Conservation (phyloP, 192 early-diverging fungal genomes). For the Backusella circina region DNA sequence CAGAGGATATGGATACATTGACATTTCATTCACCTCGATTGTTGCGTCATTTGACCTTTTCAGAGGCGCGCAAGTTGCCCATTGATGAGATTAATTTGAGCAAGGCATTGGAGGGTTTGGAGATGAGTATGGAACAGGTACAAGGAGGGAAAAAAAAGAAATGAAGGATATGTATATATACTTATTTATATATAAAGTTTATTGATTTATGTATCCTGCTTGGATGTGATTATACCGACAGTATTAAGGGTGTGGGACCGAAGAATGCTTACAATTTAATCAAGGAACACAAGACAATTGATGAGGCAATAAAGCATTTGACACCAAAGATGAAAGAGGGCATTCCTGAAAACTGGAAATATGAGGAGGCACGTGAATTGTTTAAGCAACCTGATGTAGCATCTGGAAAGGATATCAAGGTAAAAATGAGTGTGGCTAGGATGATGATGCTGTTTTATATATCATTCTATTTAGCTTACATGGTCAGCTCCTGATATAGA, state of each 20-base stretch:
- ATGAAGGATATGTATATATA: not conserved
- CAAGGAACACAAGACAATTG: constrained; percentile 79
- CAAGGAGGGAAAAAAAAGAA: not conserved
- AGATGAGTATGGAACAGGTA: constrained; percentile 68
- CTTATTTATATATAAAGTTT: constrained; percentile 53
- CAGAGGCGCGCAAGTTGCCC: constrained; percentile 84
- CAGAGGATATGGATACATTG: constrained; percentile 99
- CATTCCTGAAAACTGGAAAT: constrained; percentile 89
- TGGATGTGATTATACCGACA: constrained; percentile 97
- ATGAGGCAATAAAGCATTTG: constrained; percentile 70
- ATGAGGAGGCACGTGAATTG: constrained; percentile 81
- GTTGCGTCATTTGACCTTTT: constrained; percentile 89
- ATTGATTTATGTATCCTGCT: constrained; percentile 97
- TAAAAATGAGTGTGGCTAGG: constrained; percentile 27
- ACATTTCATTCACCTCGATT: constrained; percentile 90
- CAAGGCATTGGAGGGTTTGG: constrained; percentile 80
- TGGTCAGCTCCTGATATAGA: constrained; percentile 79
- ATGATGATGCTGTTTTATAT: no score
- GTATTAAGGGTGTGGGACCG: constrained; percentile 92
- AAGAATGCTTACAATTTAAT: constrained; percentile 80
- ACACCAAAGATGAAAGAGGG: constrained; percentile 73
- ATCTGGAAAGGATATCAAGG: constrained; percentile 66
- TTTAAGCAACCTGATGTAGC: constrained; percentile 80
- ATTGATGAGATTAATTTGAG: constrained; percentile 85
- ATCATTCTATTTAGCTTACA: constrained; percentile 45